Percentiles rank a stretch among this genome's conserved stretches.
These are phyloP conservation scores for Colletotrichum filicis DNA, from an alignment of 2,329 filamentous ascomycete species.

Conservation along the genomic window DNA sequence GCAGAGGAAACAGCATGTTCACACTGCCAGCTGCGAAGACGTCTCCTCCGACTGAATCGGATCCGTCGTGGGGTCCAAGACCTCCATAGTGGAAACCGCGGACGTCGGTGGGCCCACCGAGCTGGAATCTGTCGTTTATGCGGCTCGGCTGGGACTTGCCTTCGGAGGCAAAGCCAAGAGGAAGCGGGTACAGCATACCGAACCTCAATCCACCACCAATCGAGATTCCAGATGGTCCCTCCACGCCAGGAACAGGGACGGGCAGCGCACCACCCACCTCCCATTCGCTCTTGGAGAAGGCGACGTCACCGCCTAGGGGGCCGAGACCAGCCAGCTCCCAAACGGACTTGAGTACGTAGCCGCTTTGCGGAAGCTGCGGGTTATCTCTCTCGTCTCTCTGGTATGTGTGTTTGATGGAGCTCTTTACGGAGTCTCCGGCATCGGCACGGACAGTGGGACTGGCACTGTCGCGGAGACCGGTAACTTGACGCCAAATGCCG, in stretches of 20 bases:
- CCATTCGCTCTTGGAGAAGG: constrained; percentile 92
- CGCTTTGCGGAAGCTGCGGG: constrained; percentile 83
- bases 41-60: constrained; percentile 90
- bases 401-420: constrained; percentile 84
- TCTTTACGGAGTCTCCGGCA: constrained; percentile 92
- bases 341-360: constrained; percentile 82
- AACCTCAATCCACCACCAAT: constrained; percentile 84
- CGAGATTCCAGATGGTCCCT: constrained; percentile 79
- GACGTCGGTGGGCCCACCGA: constrained; percentile 94
- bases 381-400: constrained; percentile 84
- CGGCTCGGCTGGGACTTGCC: constrained; percentile 74
- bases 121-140: constrained; percentile 93
- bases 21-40: constrained; percentile 90
- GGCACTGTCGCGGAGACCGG: constrained; percentile 78
- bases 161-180: constrained; percentile 66
- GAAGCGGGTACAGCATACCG: constrained; percentile 85
- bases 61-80: constrained; percentile 86
- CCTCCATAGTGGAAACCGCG: constrained; percentile 92
- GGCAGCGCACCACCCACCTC: constrained; percentile 83
- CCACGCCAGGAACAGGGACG: constrained; percentile 75
- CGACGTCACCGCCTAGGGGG: constrained; percentile 83
- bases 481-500: constrained; percentile 88
- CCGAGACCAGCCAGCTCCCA: constrained; percentile 91
- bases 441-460: constrained; percentile 85
- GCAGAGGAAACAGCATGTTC: constrained; percentile 86